Conservation (phyloP, 2,329 filamentous ascomycete species). For the Fusarium nanum region DNA sequence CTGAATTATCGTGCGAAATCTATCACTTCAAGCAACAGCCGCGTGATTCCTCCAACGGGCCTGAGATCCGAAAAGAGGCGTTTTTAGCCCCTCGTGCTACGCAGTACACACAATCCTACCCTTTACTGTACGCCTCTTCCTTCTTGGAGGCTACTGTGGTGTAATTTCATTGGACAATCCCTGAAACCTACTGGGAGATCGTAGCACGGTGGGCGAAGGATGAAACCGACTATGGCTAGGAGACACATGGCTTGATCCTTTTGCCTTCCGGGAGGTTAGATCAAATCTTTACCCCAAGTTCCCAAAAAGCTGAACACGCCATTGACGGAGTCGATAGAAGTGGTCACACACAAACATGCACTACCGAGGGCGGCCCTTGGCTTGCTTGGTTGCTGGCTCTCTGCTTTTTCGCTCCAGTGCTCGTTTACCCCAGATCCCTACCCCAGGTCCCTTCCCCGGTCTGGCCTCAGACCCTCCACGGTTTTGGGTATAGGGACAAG, state of each 20-base stretch:
- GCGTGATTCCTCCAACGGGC: conserved; percentile 27
- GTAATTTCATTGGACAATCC: conserved; percentile 12
- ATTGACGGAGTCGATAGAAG: not conserved
- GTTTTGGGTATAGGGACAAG: conserved; percentile 29
- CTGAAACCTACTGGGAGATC: conserved; percentile 1
- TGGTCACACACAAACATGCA: not conserved
- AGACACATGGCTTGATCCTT: not conserved
- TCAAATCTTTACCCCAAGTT: not conserved
- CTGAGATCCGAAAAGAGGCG: conserved; percentile 39
- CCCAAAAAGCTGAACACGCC: not conserved
- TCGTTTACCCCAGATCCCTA: conserved; percentile 22
- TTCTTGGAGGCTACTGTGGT: not conserved
- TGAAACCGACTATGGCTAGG: conserved; percentile 9
- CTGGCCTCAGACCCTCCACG: conserved; percentile 34
- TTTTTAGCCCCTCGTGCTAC: conserved; percentile 6
- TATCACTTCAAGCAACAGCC: not conserved
- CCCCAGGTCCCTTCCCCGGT: conserved; percentile 10
- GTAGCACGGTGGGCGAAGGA: conserved; percentile 1
- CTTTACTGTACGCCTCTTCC: conserved; percentile 5
- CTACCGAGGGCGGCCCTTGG: not conserved
- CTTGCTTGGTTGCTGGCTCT: not conserved
- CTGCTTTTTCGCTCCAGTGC: not conserved
- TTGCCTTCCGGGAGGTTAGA: not conserved
- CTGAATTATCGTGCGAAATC: not conserved
- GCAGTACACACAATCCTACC: conserved; percentile 12